phyloP scores from a whole-genome alignment of 2,329 filamentous ascomycete genomes.

The Aspergillus tamarii region DNA sequence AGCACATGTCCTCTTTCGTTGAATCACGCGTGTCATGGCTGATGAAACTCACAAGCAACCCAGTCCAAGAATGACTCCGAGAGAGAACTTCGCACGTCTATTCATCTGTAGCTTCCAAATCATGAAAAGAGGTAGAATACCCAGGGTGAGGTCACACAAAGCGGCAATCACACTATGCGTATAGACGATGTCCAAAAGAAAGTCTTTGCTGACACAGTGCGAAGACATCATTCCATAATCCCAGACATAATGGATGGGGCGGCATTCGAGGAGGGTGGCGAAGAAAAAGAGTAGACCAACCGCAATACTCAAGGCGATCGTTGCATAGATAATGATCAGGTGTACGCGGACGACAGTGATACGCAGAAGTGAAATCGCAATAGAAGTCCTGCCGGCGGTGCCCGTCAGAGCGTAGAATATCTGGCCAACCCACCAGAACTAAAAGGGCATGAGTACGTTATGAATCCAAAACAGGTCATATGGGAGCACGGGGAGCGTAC shows the following conservation, averaged over 20 bases:
- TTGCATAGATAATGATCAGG: slow-evolving; percentile 45
- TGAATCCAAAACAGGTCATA: background rate
- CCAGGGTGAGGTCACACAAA: slow-evolving; percentile 52
- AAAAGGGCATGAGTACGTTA: background rate
- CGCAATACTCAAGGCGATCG: slow-evolving; percentile 44
- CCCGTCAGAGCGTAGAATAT: slow-evolving; percentile 51
- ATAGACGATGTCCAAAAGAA: slow-evolving; percentile 57
- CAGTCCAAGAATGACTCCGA: slow-evolving; percentile 54
- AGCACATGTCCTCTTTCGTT: background rate
- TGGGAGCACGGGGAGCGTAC: background rate
- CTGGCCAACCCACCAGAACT: slow-evolving; percentile 53
- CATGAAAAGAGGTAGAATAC: slow-evolving; percentile 54
- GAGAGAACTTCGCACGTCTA: slow-evolving; percentile 49
- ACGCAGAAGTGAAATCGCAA: slow-evolving; percentile 53
- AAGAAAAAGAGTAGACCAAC: slow-evolving; percentile 51
- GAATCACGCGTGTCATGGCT: background rate
- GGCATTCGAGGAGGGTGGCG: slow-evolving; percentile 52
- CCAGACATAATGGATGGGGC: slow-evolving; percentile 53
- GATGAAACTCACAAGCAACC: slow-evolving; percentile 44
- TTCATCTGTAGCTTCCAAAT: slow-evolving; percentile 57
- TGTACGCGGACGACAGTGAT: slow-evolving; percentile 48
- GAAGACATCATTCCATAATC: slow-evolving; percentile 9
- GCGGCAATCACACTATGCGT: slow-evolving; percentile 48
- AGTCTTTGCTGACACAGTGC: slow-evolving; percentile 40
- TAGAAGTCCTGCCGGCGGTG: slow-evolving; percentile 49